Evolutionary conservation across 2,329 filamentous ascomycete genomes (phyloP).

Genomic region (Trichoderma gracile): DNA sequence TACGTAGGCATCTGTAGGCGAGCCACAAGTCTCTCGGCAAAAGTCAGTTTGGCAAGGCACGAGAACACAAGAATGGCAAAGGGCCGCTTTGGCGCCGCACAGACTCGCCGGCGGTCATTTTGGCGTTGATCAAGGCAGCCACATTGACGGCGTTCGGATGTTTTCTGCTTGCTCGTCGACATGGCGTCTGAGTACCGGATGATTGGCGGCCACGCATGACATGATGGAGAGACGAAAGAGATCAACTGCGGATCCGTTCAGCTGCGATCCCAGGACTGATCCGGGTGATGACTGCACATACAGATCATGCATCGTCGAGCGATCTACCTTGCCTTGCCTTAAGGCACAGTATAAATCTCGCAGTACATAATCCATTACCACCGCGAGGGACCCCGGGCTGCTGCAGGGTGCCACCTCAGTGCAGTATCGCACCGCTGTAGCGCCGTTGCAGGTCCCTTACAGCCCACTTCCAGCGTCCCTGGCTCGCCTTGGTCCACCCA

Average conservation of each 20-base stretch:
- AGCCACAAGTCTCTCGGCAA: conserved; percentile 20
- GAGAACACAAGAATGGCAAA: conserved; percentile 13
- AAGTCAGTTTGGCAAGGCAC: conserved; percentile 16
- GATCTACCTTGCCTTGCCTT: background rate
- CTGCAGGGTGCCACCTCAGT: conserved; percentile 23
- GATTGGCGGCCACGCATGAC: conserved; percentile 1
- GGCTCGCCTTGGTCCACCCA: conserved; percentile 24
- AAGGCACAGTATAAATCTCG: conserved; percentile 13
- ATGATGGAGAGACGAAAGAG: background rate
- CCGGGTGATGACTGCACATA: background rate
- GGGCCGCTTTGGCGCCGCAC: background rate
- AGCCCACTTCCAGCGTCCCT: conserved; percentile 14
- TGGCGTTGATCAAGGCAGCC: conserved; percentile 8
- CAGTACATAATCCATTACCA: conserved; percentile 19
- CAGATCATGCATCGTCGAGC: no score
- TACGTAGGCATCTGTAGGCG: conserved; percentile 24
- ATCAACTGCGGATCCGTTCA: conserved; percentile 2
- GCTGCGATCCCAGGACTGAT: background rate
- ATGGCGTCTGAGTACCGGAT: conserved; percentile 1
- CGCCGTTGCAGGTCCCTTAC: conserved; percentile 2
- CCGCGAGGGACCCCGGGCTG: conserved; percentile 16
- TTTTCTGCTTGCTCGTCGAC: background rate
- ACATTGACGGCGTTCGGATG: background rate
- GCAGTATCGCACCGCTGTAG: conserved; percentile 20
- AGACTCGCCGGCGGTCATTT: background rate